Percentiles rank a stretch among this genome's conserved stretches.
These are phyloP conservation scores for Rhodosporidiobolus sp. DNA, from an alignment of 768 basidiomycete genomes.

Conservation along the genomic window DNA sequence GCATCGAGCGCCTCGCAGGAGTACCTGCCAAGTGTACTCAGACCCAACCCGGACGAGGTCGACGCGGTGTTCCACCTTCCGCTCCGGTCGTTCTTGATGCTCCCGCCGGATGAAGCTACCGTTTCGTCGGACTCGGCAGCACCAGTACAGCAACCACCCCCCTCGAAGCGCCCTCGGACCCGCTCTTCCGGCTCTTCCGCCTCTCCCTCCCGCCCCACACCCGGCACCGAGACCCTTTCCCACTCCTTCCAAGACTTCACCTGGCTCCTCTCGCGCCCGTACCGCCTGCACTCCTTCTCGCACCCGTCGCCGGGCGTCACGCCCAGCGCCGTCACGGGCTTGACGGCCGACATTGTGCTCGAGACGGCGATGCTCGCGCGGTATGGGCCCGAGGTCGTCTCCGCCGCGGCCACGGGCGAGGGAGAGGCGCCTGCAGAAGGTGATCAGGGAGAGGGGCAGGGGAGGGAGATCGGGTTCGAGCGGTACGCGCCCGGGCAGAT, in stretches of 20 bases:
- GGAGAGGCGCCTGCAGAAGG: no score
- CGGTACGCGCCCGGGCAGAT: constrained; percentile 28
- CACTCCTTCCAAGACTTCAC: constrained; percentile 18
- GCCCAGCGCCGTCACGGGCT: constrained; percentile 33
- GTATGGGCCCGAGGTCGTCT: not conserved
- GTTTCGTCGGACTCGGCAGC: not conserved
- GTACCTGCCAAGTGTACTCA: not conserved
- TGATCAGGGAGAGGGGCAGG: not conserved
- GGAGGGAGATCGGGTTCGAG: constrained; percentile 24
- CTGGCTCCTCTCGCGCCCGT: constrained; percentile 31
- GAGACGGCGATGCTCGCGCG: constrained; percentile 12
- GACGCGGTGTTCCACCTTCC: constrained; percentile 37
- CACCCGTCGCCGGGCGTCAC: constrained; percentile 1
- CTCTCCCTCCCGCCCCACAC: not conserved
- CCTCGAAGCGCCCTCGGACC: not conserved
- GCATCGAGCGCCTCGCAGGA: not conserved
- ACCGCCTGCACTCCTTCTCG: constrained; percentile 39
- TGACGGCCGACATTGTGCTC: constrained; percentile 42
- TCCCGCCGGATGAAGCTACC: not conserved
- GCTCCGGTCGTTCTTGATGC: constrained; percentile 11
- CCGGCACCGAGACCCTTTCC: not conserved
- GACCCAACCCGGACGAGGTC: constrained; percentile 38
- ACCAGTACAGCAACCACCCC: no score
- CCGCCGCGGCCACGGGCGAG: not conserved
- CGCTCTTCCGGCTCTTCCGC: not conserved